These are phyloP conservation scores for Ophiostoma novo-ulmi DNA, from an alignment of 2,329 filamentous ascomycete species.

Conservation along the genomic window DNA sequence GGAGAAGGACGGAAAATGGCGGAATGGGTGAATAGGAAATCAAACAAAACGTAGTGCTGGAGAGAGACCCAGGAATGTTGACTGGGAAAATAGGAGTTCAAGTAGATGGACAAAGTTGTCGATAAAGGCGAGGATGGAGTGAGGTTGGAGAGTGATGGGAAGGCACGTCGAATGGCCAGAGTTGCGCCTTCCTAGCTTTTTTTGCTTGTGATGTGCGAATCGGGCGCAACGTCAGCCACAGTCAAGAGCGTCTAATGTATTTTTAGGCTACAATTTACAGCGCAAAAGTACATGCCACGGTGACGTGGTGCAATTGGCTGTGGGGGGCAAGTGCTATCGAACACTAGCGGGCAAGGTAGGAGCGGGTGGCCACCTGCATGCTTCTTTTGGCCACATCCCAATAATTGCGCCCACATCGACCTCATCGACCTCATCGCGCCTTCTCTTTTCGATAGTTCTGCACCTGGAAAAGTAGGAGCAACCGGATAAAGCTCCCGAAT, in stretches of 20 bases:
- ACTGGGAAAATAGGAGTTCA: neutral
- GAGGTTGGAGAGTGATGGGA: neutral
- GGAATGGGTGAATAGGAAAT: no score
- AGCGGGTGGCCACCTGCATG: slow-evolving; percentile 3
- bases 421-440: neutral
- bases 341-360: slow-evolving; percentile 17
- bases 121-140: neutral
- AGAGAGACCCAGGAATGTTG: neutral
- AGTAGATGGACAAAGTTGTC: neutral
- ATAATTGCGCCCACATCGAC: slow-evolving; percentile 12
- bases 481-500: neutral
- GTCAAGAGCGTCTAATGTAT: slow-evolving; percentile 7
- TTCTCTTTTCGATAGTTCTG: neutral
- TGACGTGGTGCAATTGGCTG: slow-evolving; percentile 18
- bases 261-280: slow-evolving; percentile 9
- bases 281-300: neutral
- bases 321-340: slow-evolving; percentile 3
- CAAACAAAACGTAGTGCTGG: no score
- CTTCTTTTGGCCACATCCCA: slow-evolving; percentile 12
- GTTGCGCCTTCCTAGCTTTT: slow-evolving; percentile 18
- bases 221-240: slow-evolving; percentile 6
- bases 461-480: neutral
- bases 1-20: neutral
- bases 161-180: slow-evolving; percentile 19
- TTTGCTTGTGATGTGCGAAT: slow-evolving; percentile 20